Evolutionary conservation across 2,329 filamentous ascomycete species (phyloP).

Genomic region (Fusarium circinatum): DNA sequence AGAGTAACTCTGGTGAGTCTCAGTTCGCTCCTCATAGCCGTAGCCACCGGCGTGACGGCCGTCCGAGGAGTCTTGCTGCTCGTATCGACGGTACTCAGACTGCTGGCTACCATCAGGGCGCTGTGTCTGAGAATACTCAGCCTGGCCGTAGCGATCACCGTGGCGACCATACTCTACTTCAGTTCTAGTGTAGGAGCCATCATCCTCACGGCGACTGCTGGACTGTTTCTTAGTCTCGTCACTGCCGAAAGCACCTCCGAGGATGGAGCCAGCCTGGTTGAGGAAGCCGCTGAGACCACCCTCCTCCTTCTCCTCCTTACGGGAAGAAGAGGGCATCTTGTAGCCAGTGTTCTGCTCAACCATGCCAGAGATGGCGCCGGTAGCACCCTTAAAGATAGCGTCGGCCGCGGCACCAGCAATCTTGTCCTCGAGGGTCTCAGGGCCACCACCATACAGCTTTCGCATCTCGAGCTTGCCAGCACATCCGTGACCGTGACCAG

Average conservation of each 20-base stretch:
- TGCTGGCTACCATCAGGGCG: slow-evolving; percentile 66
- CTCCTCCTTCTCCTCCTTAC: slow-evolving; percentile 62
- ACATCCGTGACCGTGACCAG: slow-evolving; percentile 87
- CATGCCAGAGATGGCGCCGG: slow-evolving; percentile 60
- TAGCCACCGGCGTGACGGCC: slow-evolving; percentile 57
- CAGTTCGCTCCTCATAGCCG: slow-evolving; percentile 67
- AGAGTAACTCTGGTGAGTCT: slow-evolving; percentile 61
- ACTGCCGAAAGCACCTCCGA: slow-evolving; percentile 69
- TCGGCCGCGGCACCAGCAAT: slow-evolving; percentile 66
- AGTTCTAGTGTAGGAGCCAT: slow-evolving; percentile 70
- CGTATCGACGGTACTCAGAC: slow-evolving; percentile 70
- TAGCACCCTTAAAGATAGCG: slow-evolving; percentile 67
- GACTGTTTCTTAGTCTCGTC: slow-evolving; percentile 65
- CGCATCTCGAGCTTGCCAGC: slow-evolving; percentile 81
- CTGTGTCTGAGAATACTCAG: slow-evolving; percentile 67
- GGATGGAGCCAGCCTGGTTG: slow-evolving; percentile 73
- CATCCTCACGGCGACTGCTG: slow-evolving; percentile 63
- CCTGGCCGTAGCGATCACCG: slow-evolving; percentile 68
- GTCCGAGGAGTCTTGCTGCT: slow-evolving; percentile 61
- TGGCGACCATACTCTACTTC: slow-evolving; percentile 70
- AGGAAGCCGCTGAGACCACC: slow-evolving; percentile 77
- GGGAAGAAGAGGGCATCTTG: slow-evolving; percentile 50
- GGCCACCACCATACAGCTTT: slow-evolving; percentile 65
- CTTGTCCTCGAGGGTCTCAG: slow-evolving; percentile 63
- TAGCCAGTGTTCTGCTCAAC: slow-evolving; percentile 59